Percentiles rank a stretch among this genome's conserved stretches.
Conservation (phyloP, 1,139 yeast genomes). For the Geotrichum histeridarum region DNA sequence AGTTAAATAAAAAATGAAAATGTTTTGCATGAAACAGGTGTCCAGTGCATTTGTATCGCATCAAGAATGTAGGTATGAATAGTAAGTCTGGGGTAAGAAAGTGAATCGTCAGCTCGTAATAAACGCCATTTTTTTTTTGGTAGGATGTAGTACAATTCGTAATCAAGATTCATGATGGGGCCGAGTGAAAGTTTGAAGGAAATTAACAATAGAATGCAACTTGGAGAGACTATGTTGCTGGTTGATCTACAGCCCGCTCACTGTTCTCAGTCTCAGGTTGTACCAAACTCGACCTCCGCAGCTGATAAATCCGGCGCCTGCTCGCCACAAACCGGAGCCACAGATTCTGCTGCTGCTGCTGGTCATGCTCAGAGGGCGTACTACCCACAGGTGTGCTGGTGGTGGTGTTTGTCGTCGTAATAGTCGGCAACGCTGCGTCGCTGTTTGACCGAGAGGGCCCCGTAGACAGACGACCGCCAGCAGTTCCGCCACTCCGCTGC, state of each 20-base stretch:
- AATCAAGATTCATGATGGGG: no score
- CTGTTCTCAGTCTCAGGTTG: not conserved
- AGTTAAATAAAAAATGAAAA: not conserved
- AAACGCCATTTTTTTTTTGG: no score
- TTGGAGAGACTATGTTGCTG: no score
- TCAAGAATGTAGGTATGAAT: not conserved
- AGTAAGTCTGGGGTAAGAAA: not conserved
- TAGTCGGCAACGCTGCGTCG: no score
- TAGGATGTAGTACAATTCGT: no score
- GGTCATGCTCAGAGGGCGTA: slow-evolving; percentile 10
- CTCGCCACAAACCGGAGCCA: slow-evolving; percentile 30
- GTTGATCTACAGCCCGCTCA: no score
- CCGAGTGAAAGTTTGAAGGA: no score
- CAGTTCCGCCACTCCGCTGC: slow-evolving; percentile 3
- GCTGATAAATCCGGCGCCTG: slow-evolving; percentile 22
- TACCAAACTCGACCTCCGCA: not conserved
- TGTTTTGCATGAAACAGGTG: not conserved
- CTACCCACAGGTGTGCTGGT: not conserved
- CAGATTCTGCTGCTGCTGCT: slow-evolving; percentile 26
- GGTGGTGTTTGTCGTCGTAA: no score
- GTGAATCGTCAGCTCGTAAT: no score
- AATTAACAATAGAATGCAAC: no score
- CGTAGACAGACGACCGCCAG: no score
- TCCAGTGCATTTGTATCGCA: not conserved
- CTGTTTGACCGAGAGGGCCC: not conserved